Evolutionary conservation across 768 basidiomycete genomes (phyloP).

Genomic region (Peribolospora baueri): DNA sequence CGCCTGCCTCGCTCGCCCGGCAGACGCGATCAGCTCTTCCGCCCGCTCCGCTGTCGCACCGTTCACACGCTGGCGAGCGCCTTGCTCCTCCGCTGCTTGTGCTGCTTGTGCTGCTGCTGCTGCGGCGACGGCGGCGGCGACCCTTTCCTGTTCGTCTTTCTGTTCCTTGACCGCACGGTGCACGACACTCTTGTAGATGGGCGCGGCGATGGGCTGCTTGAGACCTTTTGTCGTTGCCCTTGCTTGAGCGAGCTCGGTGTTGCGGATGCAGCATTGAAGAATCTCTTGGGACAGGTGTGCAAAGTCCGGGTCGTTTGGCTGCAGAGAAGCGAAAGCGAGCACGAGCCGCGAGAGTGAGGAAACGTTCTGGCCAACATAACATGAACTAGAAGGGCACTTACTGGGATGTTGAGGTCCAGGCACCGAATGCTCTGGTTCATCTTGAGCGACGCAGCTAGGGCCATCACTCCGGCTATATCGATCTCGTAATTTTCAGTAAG

Average conservation of each 20-base stretch:
- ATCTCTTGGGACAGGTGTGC: slow-evolving; percentile 62
- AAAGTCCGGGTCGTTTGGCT: slow-evolving; percentile 19
- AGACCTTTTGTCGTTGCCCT: slow-evolving; percentile 20
- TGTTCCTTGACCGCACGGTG: slow-evolving; percentile 20
- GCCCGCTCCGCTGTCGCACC: neutral
- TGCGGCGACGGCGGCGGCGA: slow-evolving; percentile 14
- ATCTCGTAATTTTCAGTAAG: slow-evolving; percentile 22
- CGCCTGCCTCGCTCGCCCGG: slow-evolving; percentile 6
- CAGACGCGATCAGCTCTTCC: slow-evolving; percentile 7
- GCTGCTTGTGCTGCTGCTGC: slow-evolving; percentile 12
- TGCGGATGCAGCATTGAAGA: slow-evolving; percentile 65
- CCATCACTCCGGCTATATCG: slow-evolving; percentile 79
- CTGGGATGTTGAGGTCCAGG: slow-evolving; percentile 75
- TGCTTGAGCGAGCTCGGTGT: slow-evolving; percentile 51
- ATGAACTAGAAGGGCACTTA: slow-evolving; percentile 33
- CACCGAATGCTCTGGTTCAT: slow-evolving; percentile 65
- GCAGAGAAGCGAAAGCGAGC: too few species aligned
- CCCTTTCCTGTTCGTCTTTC: slow-evolving; percentile 15
- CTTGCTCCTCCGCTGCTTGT: slow-evolving; percentile 10
- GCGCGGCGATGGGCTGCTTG: slow-evolving; percentile 19
- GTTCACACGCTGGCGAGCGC: neutral
- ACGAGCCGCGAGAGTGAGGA: slow-evolving; percentile 24
- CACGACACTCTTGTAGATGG: slow-evolving; percentile 21
- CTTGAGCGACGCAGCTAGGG: slow-evolving; percentile 61
- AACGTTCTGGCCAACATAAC: slow-evolving; percentile 24